phyloP scores from a whole-genome alignment of 106 monocot species.

The Dioscorea alata region DNA sequence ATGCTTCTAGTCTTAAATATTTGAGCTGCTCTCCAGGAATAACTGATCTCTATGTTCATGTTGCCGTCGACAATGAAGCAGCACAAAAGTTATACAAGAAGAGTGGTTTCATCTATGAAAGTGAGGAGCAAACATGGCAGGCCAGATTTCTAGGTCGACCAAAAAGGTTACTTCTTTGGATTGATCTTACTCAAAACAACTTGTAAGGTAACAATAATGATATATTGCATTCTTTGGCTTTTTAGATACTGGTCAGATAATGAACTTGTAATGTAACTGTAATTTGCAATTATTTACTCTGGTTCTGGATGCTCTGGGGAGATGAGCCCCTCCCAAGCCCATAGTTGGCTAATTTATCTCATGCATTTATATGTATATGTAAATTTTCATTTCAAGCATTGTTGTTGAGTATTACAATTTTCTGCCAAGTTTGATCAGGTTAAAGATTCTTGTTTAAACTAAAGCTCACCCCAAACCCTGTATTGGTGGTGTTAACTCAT shows the following conservation, averaged over 20 bases:
- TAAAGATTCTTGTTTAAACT: no score
- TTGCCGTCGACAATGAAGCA: constrained; percentile 74
- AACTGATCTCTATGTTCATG: constrained; percentile 91
- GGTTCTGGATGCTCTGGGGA: no score
- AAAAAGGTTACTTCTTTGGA: constrained; percentile 60
- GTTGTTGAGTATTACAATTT: background rate
- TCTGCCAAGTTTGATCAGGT: no score
- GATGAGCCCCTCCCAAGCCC: no score
- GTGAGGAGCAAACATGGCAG: constrained; percentile 85
- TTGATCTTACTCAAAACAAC: constrained; percentile 4
- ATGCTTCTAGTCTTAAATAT: background rate
- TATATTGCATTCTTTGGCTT: background rate
- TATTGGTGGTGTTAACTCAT: no score
- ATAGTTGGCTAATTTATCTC: no score
- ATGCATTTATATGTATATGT: background rate
- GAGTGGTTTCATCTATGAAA: constrained; percentile 83
- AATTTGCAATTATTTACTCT: no score
- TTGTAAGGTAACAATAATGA: background rate
- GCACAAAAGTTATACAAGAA: constrained; percentile 71
- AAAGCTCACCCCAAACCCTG: no score
- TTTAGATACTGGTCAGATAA: background rate
- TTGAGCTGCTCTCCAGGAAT: constrained; percentile 48
- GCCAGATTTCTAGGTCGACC: constrained; percentile 81
- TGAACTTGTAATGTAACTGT: background rate
- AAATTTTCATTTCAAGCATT: background rate